These are phyloP conservation scores for Lathyrus tuberosus DNA, from an alignment of 306 rosid species.

Conservation along the genomic window DNA sequence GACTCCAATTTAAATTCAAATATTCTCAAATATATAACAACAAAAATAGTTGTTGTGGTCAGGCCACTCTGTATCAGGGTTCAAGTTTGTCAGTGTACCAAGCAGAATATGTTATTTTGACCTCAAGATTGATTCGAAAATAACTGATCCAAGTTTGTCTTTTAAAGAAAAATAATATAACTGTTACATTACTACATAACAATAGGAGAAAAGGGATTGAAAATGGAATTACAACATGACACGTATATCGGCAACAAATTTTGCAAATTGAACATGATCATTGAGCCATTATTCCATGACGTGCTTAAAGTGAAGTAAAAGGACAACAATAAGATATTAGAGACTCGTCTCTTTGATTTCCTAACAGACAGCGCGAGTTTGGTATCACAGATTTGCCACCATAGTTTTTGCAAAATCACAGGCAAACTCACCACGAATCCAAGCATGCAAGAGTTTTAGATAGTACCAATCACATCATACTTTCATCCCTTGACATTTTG, in stretches of 20 bases:
- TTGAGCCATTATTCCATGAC: not conserved
- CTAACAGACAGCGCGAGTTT: too few relatives aligned
- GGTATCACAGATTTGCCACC: too few relatives aligned
- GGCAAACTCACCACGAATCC: too few relatives aligned
- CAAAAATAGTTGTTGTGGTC: constrained; percentile 17
- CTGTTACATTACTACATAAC: not conserved
- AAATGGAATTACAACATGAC: not conserved
- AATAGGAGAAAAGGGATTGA: not conserved
- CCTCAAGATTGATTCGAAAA: constrained; percentile 1
- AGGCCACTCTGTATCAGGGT: not conserved
- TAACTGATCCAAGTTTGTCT: not conserved
- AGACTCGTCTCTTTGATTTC: too few relatives aligned
- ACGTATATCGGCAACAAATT: not conserved
- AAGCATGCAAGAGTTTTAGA: too few relatives aligned
- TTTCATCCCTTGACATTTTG: too few relatives aligned
- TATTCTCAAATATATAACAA: too few relatives aligned
- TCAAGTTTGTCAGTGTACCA: not conserved
- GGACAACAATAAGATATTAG: too few relatives aligned
- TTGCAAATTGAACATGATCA: not conserved
- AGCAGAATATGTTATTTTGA: constrained; percentile 9
- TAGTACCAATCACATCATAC: too few relatives aligned
- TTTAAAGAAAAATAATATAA: not conserved
- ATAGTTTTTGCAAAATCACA: too few relatives aligned
- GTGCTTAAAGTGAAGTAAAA: too few relatives aligned
- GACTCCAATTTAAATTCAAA: too few relatives aligned